Conservation (phyloP, 177 flowering plant genomes). For the Tripterygium wilfordii region DNA sequence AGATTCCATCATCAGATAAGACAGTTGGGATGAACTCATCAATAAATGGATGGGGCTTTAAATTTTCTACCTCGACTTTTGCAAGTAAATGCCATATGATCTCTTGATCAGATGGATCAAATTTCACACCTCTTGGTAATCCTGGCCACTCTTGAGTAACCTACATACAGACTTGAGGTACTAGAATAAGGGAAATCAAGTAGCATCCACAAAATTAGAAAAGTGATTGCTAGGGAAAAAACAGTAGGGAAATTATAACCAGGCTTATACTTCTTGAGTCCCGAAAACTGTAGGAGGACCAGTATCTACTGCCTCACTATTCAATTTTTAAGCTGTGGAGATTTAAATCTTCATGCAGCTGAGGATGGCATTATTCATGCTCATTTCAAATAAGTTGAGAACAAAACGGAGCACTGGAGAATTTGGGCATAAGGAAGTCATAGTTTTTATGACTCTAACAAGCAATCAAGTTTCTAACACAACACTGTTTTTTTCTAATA, state of each 20-base stretch:
- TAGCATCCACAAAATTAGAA: neutral
- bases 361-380: no score
- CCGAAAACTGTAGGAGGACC: no score
- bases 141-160: slow-evolving; percentile 75
- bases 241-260: neutral
- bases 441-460: neutral
- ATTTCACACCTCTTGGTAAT: slow-evolving; percentile 77
- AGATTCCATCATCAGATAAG: slow-evolving; percentile 61
- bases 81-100: slow-evolving; percentile 72
- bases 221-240: neutral
- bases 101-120: slow-evolving; percentile 81
- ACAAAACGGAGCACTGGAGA: no score
- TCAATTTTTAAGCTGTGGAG: no score
- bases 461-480: neutral
- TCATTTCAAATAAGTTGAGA: no score
- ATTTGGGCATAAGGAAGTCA: no score
- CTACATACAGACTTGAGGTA: slow-evolving; percentile 23
- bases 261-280: no score
- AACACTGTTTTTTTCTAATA: no score
- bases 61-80: slow-evolving; percentile 39
- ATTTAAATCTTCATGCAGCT: no score
- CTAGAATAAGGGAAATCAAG: neutral
- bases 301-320: no score
- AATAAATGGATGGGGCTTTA: slow-evolving; percentile 63
- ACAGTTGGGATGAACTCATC: slow-evolving; percentile 69